Conservation (phyloP, 345 rosid genomes). For the Kernera saxatilis region DNA sequence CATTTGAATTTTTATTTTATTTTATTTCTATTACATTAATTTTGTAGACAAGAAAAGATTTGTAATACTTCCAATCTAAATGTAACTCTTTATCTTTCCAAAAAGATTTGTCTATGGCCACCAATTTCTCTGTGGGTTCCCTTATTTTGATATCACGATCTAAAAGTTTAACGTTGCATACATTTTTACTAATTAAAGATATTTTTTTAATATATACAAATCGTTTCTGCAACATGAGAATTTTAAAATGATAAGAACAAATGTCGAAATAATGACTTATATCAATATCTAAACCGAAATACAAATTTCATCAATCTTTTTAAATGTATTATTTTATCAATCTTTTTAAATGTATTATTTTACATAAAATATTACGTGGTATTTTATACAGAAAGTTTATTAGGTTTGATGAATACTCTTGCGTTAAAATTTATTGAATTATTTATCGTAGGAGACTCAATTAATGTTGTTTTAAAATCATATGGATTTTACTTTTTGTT, state of each 20-base stretch:
- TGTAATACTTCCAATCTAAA: constrained; percentile 7
- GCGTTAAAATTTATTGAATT: not conserved
- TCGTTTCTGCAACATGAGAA: not conserved
- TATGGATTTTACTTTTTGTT: not conserved
- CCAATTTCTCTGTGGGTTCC: not conserved
- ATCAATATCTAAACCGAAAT: no score
- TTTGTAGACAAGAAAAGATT: constrained; percentile 5
- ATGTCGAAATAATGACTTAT: no score
- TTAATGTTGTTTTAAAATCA: not conserved
- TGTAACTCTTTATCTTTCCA: not conserved
- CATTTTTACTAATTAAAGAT: not conserved
- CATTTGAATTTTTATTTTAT: not conserved
- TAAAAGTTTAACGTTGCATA: constrained; percentile 16
- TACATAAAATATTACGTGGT: no score
- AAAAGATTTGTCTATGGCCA: constrained; percentile 2
- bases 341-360: no score
- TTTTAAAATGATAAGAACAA: no score
- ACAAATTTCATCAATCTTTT: no score
- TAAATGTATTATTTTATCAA: no score
- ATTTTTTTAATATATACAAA: not conserved
- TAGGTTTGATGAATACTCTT: no score
- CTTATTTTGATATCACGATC: not conserved
- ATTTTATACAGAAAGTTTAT: no score
- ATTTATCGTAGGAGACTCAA: not conserved
- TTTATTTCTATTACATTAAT: not conserved